phyloP scores from a whole-genome alignment of 2,329 filamentous ascomycete species.

The Cercospora zeina region DNA sequence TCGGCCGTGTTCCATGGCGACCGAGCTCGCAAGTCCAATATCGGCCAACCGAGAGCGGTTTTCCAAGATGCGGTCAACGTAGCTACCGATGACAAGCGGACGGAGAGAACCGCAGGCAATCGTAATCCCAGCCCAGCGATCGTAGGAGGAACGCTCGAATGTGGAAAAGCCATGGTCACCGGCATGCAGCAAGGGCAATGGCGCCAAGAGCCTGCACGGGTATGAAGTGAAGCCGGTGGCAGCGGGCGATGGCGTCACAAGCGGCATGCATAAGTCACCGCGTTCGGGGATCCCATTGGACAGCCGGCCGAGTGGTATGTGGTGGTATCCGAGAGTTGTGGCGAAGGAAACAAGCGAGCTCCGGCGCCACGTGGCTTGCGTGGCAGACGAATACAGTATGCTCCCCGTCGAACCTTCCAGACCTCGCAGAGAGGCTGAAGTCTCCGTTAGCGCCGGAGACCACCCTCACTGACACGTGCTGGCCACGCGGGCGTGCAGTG shows the following conservation, averaged over 20 bases:
- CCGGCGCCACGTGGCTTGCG: not conserved
- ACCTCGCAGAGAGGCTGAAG: conserved; percentile 4
- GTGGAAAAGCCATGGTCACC: not conserved
- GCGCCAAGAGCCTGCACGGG: not conserved
- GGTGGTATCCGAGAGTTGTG: not conserved
- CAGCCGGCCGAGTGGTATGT: not conserved
- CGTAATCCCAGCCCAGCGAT: not conserved
- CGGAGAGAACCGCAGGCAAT: no score
- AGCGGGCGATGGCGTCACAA: not conserved
- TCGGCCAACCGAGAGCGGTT: conserved; percentile 12
- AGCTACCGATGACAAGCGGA: conserved; percentile 25
- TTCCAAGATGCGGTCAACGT: conserved; percentile 21
- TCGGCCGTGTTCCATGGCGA: conserved; percentile 27
- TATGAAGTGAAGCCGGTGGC: not conserved
- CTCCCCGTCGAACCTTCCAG: not conserved
- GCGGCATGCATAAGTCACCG: not conserved
- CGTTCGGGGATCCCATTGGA: not conserved
- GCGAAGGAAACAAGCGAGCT: not conserved
- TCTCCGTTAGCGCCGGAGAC: no score
- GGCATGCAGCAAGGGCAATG: not conserved
- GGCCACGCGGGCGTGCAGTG: conserved; percentile 5
- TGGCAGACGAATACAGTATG: not conserved
- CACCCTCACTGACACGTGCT: no score
- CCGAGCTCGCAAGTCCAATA: conserved; percentile 10
- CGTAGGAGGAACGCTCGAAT: not conserved